These are phyloP conservation scores for Phytopythium sindhum DNA, from an alignment of 352 stramenopile species.

Conservation along the genomic window DNA sequence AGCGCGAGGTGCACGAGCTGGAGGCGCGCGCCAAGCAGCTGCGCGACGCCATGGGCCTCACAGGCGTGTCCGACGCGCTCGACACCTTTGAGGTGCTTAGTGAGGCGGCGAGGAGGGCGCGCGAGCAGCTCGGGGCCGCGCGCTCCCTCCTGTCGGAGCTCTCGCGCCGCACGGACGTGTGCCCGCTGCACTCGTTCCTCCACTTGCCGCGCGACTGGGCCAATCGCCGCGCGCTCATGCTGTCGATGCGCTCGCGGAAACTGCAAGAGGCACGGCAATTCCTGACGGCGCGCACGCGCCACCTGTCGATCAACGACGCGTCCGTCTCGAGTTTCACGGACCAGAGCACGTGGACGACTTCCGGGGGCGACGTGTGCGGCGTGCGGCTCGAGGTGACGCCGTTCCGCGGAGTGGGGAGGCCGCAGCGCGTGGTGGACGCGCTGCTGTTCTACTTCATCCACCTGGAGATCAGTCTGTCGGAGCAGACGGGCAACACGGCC, in stretches of 20 bases:
- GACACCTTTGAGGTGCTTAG: neutral
- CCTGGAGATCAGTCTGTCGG: slow-evolving; percentile 59
- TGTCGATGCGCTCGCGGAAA: slow-evolving; percentile 23
- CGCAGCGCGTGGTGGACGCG: slow-evolving; percentile 40
- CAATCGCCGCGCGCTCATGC: slow-evolving; percentile 11
- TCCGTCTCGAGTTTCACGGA: slow-evolving; percentile 23
- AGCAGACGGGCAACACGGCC: slow-evolving; percentile 41
- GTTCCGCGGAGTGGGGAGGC: slow-evolving; percentile 29
- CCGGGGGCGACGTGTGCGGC: slow-evolving; percentile 45
- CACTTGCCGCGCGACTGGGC: slow-evolving; percentile 8
- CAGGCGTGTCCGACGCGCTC: neutral
- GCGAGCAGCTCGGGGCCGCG: neutral
- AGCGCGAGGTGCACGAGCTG: slow-evolving; percentile 1
- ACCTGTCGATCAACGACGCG: slow-evolving; percentile 16
- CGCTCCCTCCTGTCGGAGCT: neutral
- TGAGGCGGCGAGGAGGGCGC: neutral
- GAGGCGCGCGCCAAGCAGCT: slow-evolving; percentile 3
- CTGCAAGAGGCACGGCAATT: slow-evolving; percentile 24
- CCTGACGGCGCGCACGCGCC: slow-evolving; percentile 18
- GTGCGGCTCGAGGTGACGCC: slow-evolving; percentile 50
- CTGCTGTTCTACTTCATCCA: slow-evolving; percentile 49
- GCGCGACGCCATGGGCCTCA: slow-evolving; percentile 2
- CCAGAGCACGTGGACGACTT: slow-evolving; percentile 38
- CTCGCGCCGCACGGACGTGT: slow-evolving; percentile 3
- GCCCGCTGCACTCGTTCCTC: slow-evolving; percentile 12